A percentile compares a stretch with the other conserved stretches of the same genome.
Evolutionary conservation across 2,329 filamentous ascomycete genomes (phyloP).

Genomic region (Talaromyces sp.): DNA sequence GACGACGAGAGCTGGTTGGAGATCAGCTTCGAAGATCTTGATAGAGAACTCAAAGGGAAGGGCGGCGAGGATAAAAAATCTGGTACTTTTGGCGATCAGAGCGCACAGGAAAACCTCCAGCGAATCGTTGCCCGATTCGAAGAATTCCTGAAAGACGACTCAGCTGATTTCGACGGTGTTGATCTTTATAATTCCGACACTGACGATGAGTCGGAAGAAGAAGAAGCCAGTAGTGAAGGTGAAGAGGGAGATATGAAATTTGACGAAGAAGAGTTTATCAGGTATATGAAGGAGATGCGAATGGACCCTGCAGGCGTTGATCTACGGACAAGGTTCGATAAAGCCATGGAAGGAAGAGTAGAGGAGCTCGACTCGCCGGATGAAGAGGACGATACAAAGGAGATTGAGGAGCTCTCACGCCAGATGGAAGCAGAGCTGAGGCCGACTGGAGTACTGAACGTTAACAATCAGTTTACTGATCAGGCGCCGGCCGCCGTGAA

Average conservation of each 20-base stretch:
- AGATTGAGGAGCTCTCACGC: constrained; percentile 43
- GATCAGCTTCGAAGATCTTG: constrained; percentile 85
- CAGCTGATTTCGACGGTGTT: constrained; percentile 73
- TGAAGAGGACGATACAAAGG: constrained; percentile 58
- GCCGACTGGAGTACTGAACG: constrained; percentile 43
- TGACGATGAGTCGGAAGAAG: constrained; percentile 49
- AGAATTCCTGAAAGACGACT: constrained; percentile 81
- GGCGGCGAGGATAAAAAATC: constrained; percentile 34
- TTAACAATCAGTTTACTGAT: constrained; percentile 29
- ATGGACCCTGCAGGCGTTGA: constrained; percentile 54
- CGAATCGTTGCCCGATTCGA: constrained; percentile 96
- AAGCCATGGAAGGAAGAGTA: constrained; percentile 32
- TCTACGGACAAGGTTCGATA: constrained; percentile 22
- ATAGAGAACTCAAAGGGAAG: constrained; percentile 66
- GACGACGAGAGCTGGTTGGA: constrained; percentile 91
- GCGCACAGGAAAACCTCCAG: constrained; percentile 59
- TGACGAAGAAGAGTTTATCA: constrained; percentile 68
- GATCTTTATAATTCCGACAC: constrained; percentile 59
- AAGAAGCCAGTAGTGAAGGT: constrained; percentile 55
- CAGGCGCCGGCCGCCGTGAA: constrained; percentile 21
- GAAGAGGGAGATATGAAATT: constrained; percentile 74
- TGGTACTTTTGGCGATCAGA: constrained; percentile 45
- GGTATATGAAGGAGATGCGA: constrained; percentile 92
- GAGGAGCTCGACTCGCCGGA: constrained; percentile 49
- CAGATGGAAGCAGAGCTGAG: constrained; percentile 49